Conservation (phyloP, 2,329 filamentous ascomycete species). For the Aspergillus hiratsukae region DNA sequence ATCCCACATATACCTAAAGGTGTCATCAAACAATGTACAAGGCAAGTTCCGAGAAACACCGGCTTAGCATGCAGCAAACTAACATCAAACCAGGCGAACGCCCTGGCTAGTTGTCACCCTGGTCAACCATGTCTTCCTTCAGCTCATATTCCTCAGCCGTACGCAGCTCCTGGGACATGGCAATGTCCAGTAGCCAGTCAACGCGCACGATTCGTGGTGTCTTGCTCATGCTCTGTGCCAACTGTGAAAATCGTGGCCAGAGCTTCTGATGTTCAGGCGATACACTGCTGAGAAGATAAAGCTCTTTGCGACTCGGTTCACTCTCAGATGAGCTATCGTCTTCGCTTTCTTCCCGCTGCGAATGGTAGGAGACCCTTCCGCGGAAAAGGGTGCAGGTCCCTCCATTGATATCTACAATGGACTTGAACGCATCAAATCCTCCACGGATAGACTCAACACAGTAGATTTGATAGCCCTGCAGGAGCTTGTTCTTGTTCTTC, state of each 20-base stretch:
- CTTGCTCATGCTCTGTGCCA: constrained; percentile 75
- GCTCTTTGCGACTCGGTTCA: constrained; percentile 61
- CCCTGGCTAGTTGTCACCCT: constrained; percentile 11
- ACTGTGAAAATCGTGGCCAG: constrained; percentile 74
- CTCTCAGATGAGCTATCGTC: constrained; percentile 54
- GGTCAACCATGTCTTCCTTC: constrained; percentile 28
- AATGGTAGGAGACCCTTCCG: constrained; percentile 65
- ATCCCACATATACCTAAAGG: neutral
- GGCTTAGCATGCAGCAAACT: neutral
- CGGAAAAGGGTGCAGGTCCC: constrained; percentile 75
- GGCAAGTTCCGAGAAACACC: neutral
- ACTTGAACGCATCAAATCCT: constrained; percentile 76
- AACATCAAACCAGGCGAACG: neutral
- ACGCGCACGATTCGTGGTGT: constrained; percentile 73
- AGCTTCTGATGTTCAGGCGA: constrained; percentile 64
- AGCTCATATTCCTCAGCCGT: constrained; percentile 59
- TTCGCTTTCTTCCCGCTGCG: constrained; percentile 47
- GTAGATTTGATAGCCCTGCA: constrained; percentile 74
- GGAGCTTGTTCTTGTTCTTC: constrained; percentile 69
- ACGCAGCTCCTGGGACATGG: constrained; percentile 79
- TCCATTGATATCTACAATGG: constrained; percentile 84
- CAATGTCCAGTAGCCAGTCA: constrained; percentile 86
- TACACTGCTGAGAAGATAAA: constrained; percentile 75
- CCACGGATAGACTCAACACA: constrained; percentile 76
- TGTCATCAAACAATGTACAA: neutral